Evolutionary conservation across 176 grass and related monocot genomes (phyloP).

Genomic region (Oryza officinalis): DNA sequence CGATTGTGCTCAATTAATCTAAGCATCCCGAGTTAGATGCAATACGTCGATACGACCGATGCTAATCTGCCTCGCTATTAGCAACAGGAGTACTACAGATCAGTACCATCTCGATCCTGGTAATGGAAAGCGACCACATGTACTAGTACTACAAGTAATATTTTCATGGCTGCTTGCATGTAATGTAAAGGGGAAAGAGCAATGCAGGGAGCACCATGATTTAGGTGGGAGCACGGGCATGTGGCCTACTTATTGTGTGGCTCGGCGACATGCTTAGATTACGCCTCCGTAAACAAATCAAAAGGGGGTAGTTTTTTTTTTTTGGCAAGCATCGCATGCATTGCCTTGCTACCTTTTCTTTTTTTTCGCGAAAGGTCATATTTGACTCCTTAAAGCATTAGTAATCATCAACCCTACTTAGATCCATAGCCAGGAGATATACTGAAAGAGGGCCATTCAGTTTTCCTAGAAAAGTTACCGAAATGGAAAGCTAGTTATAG

Average conservation of each 20-base stretch:
- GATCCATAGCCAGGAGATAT: neutral
- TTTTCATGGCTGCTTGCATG: conserved; percentile 14
- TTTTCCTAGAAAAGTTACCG: neutral
- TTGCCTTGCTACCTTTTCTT: neutral
- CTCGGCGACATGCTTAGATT: conserved; percentile 36
- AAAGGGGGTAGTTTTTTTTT: neutral
- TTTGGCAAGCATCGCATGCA: conserved; percentile 24
- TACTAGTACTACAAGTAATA: neutral
- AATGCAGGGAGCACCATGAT: conserved; percentile 22
- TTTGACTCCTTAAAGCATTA: neutral
- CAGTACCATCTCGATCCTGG: neutral
- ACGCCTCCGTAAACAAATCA: conserved; percentile 19
- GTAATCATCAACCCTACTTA: neutral
- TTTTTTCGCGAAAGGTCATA: neutral
- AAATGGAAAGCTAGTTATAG: neutral
- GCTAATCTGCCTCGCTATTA: conserved; percentile 9
- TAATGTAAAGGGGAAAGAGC: conserved; percentile 5
- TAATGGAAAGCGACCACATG: conserved; percentile 5
- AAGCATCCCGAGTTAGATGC: conserved; percentile 22
- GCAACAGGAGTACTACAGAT: neutral
- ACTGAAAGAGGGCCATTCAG: neutral
- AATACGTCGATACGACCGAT: neutral
- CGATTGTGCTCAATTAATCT: neutral
- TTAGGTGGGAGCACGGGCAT: conserved; percentile 32
- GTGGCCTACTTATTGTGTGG: conserved; percentile 45